Evolutionary conservation across 805 yeast species (phyloP), one percentile per base, ranked within the genome.

Genomic region (Lachancea fermentati): DNA sequence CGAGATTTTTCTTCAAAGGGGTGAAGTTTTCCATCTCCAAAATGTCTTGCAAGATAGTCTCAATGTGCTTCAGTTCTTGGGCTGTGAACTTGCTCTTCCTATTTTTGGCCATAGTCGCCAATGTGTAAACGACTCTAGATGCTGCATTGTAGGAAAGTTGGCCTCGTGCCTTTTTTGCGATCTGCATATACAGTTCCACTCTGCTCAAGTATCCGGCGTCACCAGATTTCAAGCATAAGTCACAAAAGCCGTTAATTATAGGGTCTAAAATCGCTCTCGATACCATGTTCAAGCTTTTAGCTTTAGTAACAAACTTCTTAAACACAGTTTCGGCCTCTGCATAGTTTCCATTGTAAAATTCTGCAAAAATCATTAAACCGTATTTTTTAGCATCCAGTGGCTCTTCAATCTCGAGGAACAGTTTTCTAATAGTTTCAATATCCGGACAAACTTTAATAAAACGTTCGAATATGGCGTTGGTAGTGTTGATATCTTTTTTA

Each of bases 341-440:
- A 24, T 46, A 37, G 15, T 48, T 46, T 4, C 59, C 61, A 19
- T 41, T 57, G 6, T 16, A 8, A 16, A 55, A 57, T 36, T 56
- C 60, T 3, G 62, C 58, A 3, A 30, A 28, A 25, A 57, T 54
- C 41, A 55, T 55, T 9, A 37, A 19, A 4, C 52, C 54, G 31
- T 44, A 54, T 32, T 50, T 50, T 36, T 45, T 45, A 13, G 53
- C 37, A 35, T 51, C 50, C 3, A 48, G 12, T 1, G 54, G 56
- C 19, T 40, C 41, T 24, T 32, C 13, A 6, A 57, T 44, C 35
- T 57, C 57, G 9, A 39, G 36, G 30, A 47, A 54, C 1, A 55
- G 33, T 15, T 36, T 44, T 28, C 49, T 50, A 7, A 52, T 39
- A 4, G 56, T 49, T 5, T 42, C 45, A 2, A 57, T 51, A 12